Percentiles rank a stretch among this genome's conserved stretches.
Conservation (phyloP, 139 green algal species). For the Closterium sp. region DNA sequence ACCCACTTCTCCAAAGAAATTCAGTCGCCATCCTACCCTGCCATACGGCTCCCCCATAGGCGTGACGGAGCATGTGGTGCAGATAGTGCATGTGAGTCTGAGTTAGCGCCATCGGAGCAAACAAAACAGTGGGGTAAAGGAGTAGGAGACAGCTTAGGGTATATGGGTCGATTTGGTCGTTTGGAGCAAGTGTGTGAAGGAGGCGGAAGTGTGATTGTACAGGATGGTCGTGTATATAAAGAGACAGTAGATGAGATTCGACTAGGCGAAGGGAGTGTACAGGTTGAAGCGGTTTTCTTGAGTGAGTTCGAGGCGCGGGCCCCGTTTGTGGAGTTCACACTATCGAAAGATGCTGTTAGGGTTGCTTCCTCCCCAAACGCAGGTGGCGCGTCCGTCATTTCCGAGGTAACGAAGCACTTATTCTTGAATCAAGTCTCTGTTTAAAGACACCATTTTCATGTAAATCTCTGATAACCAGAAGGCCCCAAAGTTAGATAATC, state of each 20-base stretch:
- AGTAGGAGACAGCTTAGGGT: background rate
- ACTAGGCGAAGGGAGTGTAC: background rate
- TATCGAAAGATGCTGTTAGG: conserved; percentile 1
- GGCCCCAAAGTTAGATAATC: too few relatives aligned
- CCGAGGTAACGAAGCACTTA: background rate
- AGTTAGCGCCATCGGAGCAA: too few relatives aligned
- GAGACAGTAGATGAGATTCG: background rate
- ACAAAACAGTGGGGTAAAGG: background rate
- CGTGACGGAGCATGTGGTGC: background rate
- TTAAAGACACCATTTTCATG: too few relatives aligned
- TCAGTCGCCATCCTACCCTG: background rate
- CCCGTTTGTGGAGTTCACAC: conserved; percentile 35
- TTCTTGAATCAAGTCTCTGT: background rate
- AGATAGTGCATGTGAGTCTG: too few relatives aligned
- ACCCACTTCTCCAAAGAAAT: background rate
- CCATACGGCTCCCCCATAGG: background rate
- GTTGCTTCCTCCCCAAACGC: conserved; percentile 44
- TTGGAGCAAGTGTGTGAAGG: background rate
- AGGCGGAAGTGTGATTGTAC: background rate
- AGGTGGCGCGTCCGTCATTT: conserved; percentile 35
- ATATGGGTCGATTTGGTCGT: too few relatives aligned
- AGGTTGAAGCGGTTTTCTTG: conserved; percentile 4
- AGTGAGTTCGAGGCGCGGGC: conserved; percentile 19
- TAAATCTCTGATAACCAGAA: too few relatives aligned
- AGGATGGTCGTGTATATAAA: background rate